phyloP scores from a whole-genome alignment of 345 rosid species.

The Isatis tinctoria region DNA sequence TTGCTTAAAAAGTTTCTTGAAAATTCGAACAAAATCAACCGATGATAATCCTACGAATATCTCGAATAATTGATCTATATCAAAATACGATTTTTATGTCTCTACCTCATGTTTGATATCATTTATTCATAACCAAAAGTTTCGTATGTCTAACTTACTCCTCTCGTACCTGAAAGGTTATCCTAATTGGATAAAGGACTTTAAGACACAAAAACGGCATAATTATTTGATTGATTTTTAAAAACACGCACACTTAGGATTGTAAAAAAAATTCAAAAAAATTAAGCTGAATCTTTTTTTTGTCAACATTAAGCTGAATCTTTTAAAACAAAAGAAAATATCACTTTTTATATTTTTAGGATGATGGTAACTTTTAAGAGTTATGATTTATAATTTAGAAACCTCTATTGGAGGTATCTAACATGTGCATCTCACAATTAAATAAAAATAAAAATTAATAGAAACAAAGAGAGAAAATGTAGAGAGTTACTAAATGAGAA shows the following conservation, averaged over 20 bases:
- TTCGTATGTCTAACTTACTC: conserved; percentile 3
- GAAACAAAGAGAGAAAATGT: too few species aligned
- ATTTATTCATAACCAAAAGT: not conserved
- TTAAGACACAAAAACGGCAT: not conserved
- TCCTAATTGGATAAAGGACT: not conserved
- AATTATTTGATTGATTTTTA: too few species aligned
- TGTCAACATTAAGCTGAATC: too few species aligned
- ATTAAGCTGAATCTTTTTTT: too few species aligned
- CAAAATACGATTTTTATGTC: not conserved
- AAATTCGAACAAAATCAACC: conserved; percentile 12
- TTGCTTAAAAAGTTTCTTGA: not conserved
- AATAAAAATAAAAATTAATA: too few species aligned
- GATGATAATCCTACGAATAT: conserved; percentile 12
- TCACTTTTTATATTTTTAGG: not conserved
- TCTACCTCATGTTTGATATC: conserved; percentile 1
- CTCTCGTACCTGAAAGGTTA: not conserved
- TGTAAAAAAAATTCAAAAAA: too few species aligned
- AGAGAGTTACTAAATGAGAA: too few species aligned
- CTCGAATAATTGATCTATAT: not conserved
- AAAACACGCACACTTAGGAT: too few species aligned
- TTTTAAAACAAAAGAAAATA: not conserved
- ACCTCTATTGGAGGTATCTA: too few species aligned
- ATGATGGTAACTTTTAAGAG: not conserved
- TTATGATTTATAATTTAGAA: not conserved
- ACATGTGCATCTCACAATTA: too few species aligned